Evolutionary conservation across 2,329 filamentous ascomycete species (phyloP).

Genomic region (Arthroderma sp.): DNA sequence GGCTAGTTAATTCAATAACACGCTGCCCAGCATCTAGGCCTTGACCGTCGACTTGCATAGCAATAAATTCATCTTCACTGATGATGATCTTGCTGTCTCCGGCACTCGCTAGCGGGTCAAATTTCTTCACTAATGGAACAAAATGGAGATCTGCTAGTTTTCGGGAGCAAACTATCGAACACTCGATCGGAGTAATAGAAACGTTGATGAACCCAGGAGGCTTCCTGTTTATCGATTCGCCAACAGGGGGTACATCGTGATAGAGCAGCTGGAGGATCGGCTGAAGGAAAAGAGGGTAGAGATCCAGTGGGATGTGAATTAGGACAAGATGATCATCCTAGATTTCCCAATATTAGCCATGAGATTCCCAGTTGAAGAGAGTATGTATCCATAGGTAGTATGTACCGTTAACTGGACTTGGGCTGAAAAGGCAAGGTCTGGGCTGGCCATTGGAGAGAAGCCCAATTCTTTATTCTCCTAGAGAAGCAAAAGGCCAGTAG

Average conservation of each 20-base stretch:
- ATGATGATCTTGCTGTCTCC: slow-evolving; percentile 48
- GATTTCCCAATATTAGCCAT: slow-evolving; percentile 1
- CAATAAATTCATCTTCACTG: slow-evolving; percentile 70
- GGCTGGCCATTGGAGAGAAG: too few relatives aligned
- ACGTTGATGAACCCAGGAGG: slow-evolving; percentile 81
- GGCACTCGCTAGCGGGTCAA: slow-evolving; percentile 35
- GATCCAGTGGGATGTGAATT: slow-evolving; percentile 73
- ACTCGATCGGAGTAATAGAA: slow-evolving; percentile 82
- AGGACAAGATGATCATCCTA: slow-evolving; percentile 80
- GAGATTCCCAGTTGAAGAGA: neutral
- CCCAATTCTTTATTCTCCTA: too few relatives aligned
- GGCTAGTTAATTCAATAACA: slow-evolving; percentile 82
- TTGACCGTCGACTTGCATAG: slow-evolving; percentile 79
- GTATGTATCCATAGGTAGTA: neutral
- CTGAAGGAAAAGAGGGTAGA: slow-evolving; percentile 67
- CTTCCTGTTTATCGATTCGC: slow-evolving; percentile 31
- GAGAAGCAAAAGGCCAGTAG: too few relatives aligned
- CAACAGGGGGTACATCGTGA: slow-evolving; percentile 37
- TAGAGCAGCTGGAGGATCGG: slow-evolving; percentile 76
- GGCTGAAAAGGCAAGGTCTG: slow-evolving; percentile 6
- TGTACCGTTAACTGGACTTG: slow-evolving; percentile 11
- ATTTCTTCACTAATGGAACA: slow-evolving; percentile 50
- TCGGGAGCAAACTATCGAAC: slow-evolving; percentile 77
- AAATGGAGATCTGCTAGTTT: slow-evolving; percentile 64
- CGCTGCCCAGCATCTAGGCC: slow-evolving; percentile 83